Evolutionary conservation across 2,329 filamentous ascomycete species (phyloP).

Genomic region (Tolypocladium sp.): DNA sequence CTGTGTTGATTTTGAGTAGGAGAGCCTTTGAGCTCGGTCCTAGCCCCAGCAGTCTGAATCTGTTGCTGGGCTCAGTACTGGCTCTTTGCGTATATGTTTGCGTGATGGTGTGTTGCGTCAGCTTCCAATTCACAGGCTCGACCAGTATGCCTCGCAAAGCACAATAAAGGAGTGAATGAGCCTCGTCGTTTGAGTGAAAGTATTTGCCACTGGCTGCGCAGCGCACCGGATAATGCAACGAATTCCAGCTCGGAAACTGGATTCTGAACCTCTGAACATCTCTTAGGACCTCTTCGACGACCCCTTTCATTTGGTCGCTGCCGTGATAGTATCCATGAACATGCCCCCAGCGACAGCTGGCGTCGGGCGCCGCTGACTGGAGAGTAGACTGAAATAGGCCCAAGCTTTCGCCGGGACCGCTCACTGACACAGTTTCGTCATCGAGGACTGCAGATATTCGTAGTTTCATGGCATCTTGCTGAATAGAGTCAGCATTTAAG

Average conservation of each 20-base stretch:
- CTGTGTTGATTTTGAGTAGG: too few relatives aligned
- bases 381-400: too few relatives aligned
- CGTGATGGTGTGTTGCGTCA: not conserved
- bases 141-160: slow-evolving; percentile 1
- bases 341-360: slow-evolving; percentile 3
- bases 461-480: not conserved
- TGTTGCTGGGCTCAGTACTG: too few relatives aligned
- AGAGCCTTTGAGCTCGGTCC: too few relatives aligned
- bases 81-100: not conserved
- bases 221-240: too few relatives aligned
- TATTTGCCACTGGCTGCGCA: too few relatives aligned
- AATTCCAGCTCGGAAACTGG: too few relatives aligned
- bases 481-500: not conserved
- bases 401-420: not conserved
- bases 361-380: not conserved
- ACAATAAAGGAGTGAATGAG: not conserved
- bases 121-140: slow-evolving; percentile 1
- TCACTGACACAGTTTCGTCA: not conserved
- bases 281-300: not conserved
- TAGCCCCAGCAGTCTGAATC: too few relatives aligned
- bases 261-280: too few relatives aligned
- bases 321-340: slow-evolving; percentile 6
- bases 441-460: slow-evolving; percentile 1
- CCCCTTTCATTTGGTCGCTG: not conserved
- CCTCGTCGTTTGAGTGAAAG: too few relatives aligned